Conservation (phyloP, 1,139 yeast genomes). For the Maudiozyma humilis region DNA sequence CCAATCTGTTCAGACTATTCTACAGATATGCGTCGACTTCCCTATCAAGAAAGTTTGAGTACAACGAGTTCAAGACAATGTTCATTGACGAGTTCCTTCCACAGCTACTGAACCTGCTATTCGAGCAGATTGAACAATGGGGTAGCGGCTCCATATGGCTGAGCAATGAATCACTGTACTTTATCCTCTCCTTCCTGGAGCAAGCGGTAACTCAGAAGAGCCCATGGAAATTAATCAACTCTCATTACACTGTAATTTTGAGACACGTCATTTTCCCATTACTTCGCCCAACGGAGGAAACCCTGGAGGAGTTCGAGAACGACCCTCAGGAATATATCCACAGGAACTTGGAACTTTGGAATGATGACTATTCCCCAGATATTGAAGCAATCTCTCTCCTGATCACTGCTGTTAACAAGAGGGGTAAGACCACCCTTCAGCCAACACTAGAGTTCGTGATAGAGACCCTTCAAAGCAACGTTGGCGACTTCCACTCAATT, state of each 20-base stretch:
- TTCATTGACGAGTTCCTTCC: constrained; percentile 59
- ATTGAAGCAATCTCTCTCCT: constrained; percentile 57
- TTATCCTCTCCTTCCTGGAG: constrained; percentile 61
- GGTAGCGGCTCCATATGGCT: constrained; percentile 60
- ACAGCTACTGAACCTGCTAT: constrained; percentile 55
- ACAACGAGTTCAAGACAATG: constrained; percentile 42
- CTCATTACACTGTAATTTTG: constrained; percentile 58
- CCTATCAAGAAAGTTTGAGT: constrained; percentile 44
- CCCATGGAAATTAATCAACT: constrained; percentile 65
- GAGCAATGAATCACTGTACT: constrained; percentile 56
- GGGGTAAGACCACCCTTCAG: constrained; percentile 52
- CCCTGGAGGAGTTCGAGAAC: constrained; percentile 67
- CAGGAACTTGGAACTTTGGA: constrained; percentile 58
- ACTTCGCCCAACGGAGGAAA: constrained; percentile 61
- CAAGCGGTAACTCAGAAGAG: constrained; percentile 59
- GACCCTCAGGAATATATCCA: constrained; percentile 92
- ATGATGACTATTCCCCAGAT: constrained; percentile 58
- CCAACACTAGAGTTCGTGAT: constrained; percentile 62
- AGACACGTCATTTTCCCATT: constrained; percentile 73
- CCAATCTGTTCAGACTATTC: constrained; percentile 68
- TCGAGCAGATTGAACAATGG: constrained; percentile 68
- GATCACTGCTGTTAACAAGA: constrained; percentile 58
- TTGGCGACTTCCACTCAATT: constrained; percentile 32
- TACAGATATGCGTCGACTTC: constrained; percentile 57
- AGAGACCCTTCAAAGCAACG: constrained; percentile 41